Conservation (phyloP, 192 early-diverging fungal genomes). For the Pilobolus umbonatus region DNA sequence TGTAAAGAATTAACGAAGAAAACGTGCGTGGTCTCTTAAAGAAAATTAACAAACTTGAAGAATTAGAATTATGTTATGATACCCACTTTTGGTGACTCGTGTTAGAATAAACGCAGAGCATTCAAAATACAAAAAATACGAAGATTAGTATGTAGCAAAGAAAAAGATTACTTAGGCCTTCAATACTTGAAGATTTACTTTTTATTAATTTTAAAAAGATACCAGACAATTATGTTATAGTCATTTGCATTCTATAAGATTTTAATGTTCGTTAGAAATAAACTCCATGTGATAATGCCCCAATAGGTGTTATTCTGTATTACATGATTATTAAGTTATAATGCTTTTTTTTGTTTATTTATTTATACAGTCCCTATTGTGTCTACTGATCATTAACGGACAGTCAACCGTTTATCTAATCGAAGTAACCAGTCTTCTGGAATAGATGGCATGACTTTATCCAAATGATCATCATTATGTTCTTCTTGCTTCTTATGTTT, state of each 20-base stretch:
- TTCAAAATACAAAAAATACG: conserved; percentile 14
- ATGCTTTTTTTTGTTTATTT: too few species aligned
- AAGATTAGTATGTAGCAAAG: conserved; percentile 9
- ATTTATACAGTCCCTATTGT: too few species aligned
- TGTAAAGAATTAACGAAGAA: conserved; percentile 8
- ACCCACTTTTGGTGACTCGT: conserved; percentile 10
- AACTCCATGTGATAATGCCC: too few species aligned
- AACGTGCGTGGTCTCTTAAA: not conserved
- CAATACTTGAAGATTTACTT: conserved; percentile 11
- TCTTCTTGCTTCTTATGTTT: conserved; percentile 13
- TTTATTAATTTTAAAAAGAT: conserved; percentile 13
- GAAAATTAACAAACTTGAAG: conserved; percentile 1
- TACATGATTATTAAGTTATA: too few species aligned
- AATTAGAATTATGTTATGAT: conserved; percentile 3
- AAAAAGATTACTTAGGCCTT: conserved; percentile 2
- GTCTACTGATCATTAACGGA: too few species aligned
- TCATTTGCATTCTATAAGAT: conserved; percentile 15
- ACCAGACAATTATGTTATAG: conserved; percentile 12
- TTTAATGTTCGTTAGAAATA: conserved; percentile 10
- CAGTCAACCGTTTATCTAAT: conserved; percentile 13
- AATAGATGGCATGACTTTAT: conserved; percentile 10
- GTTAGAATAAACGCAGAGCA: conserved; percentile 8
- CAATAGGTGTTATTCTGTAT: too few species aligned
- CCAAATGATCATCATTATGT: not conserved
- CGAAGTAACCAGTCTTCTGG: conserved; percentile 20